Base-by-base conservation (phyloP, 768 basidiomycete genomes). In the Trametes maxima region DNA sequence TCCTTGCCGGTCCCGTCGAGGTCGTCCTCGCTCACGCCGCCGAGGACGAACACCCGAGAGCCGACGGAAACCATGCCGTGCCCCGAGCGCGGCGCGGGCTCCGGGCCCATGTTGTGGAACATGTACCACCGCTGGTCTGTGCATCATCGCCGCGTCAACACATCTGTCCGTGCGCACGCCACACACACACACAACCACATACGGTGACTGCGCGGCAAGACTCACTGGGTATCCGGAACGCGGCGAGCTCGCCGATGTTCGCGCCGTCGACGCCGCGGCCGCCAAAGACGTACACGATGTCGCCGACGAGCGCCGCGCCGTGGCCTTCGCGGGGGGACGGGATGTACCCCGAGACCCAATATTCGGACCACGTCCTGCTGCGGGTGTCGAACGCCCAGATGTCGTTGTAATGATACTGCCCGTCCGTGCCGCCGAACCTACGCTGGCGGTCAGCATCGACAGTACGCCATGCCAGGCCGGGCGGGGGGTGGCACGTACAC, bases 21-120 rank as follows among this genome's bases (percentile, higher is more conserved):
- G 16, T 86, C 81, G 39, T 85, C 77, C 73, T 89, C 89, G 4
- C 92, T 90, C 75, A 98, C 95, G 22, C 95, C 95, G 39, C 95
- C 95, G 16, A 98, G 82, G 11, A 98, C 94, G 67, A 90, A 90
- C 5, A 98, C 89, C 66, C 86, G 84, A 53, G 87, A 83, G 45
- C 90, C 92, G 67, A 90, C 86, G 17, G 91, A 85, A 12, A 94
- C 92, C 94, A 98, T 95, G 28, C 94, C 91, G 75, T 98, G 95
- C 4, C 95, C 95, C 12, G 92, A 94, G 56, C 95, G 84, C 6
- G 93, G 92, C 45, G 81, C 87, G 0, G 95, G 95, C 22, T 92
- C 84, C n/a, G 94, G 94, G 1, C 95, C 95, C 96, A 98, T 98
- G 69, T 97, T 95, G 74, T 95, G 93, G 79, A 98, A 98, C 91